Base-by-base conservation (phyloP, 768 basidiomycete species). In the Phylloporus rhodoxanthus region DNA sequence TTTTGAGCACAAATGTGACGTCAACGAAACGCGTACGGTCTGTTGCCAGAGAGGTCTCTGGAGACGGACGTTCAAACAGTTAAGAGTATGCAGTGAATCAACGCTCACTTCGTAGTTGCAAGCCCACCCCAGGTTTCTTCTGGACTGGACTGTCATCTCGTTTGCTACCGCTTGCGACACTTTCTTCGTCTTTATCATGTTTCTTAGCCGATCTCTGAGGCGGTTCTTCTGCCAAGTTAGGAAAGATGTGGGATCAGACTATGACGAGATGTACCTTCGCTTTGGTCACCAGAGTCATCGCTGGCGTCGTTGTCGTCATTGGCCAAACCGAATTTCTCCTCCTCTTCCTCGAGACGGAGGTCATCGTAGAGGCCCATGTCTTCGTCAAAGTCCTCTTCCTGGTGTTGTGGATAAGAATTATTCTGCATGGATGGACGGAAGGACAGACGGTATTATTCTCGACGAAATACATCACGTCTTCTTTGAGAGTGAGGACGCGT, bases 301-400 rank as follows among this genome's bases (percentile, higher is more conserved):
- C 80, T 85, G 14, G 5, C 57, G 9, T 87, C 84, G 26, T 91
- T 83, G 14, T 91, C 82, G 45, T 83, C 82, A 51, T 67, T 73
- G 47, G 78, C 79, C 37, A 89, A 73, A 48, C 89, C 87, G 63
- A 93, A 92, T 63, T 89, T 87, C 72, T 92, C 92, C 63, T 98
- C 95, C 67, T 96, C 92, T 63, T 96, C 95, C 58, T 96, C 90
- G 40, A 99, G 85, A 60, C 90, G 90, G 53, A 99, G 89, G 14
- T 98, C 96, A 59, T 98, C 96, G 62, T 99, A 99, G 44, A 99
- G 88, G 41, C 91, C 93, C 65, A 93, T 88, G 62, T 98, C 91
- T 66, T 95, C 94, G 51, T 98, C 93, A 68, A 96, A 99, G 60
- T 90, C 87, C 60, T 98, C 96, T 47, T 95, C 92, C 96, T 98